Evolutionary conservation across 768 basidiomycete species (phyloP).

Genomic region (Mycena amicta): DNA sequence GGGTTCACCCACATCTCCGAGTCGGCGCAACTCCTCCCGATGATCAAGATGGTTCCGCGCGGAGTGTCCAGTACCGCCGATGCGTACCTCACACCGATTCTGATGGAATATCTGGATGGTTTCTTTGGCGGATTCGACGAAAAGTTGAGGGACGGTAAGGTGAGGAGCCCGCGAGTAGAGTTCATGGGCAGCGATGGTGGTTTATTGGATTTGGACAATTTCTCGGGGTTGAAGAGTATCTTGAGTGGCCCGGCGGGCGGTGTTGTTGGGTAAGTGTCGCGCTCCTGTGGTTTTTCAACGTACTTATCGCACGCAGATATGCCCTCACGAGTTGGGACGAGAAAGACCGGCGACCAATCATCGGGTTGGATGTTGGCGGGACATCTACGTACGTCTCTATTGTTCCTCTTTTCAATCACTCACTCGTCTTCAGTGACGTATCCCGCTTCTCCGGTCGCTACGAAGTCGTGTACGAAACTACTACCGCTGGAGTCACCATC

Average conservation of each 20-base stretch:
- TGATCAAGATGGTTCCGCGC: slow-evolving; percentile 95
- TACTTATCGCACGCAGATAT: slow-evolving; percentile 38
- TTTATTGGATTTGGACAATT: slow-evolving; percentile 75
- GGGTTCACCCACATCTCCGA: slow-evolving; percentile 93
- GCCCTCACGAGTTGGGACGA: slow-evolving; percentile 91
- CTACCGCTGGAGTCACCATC: slow-evolving; percentile 91
- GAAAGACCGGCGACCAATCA: slow-evolving; percentile 69
- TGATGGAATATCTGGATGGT: slow-evolving; percentile 82
- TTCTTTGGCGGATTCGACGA: slow-evolving; percentile 90
- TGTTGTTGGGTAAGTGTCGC: slow-evolving; percentile 66
- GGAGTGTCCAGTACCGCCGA: slow-evolving; percentile 93
- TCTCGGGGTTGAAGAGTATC: slow-evolving; percentile 92
- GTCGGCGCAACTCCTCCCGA: slow-evolving; percentile 84
- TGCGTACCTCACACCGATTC: slow-evolving; percentile 91
- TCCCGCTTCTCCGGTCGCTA: slow-evolving; percentile 90
- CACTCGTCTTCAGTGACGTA: slow-evolving; percentile 54
- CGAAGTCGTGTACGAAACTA: slow-evolving; percentile 93
- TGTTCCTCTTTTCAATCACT: not conserved
- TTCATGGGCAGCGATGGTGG: slow-evolving; percentile 97
- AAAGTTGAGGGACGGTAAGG: slow-evolving; percentile 61
- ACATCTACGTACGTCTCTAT: slow-evolving; percentile 63
- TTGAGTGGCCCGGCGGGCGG: slow-evolving; percentile 93
- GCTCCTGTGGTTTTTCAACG: not conserved
- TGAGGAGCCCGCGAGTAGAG: slow-evolving; percentile 74
- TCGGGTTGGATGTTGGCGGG: slow-evolving; percentile 94